Conservation (phyloP, 805 yeast species). For the Candida dendrica region DNA sequence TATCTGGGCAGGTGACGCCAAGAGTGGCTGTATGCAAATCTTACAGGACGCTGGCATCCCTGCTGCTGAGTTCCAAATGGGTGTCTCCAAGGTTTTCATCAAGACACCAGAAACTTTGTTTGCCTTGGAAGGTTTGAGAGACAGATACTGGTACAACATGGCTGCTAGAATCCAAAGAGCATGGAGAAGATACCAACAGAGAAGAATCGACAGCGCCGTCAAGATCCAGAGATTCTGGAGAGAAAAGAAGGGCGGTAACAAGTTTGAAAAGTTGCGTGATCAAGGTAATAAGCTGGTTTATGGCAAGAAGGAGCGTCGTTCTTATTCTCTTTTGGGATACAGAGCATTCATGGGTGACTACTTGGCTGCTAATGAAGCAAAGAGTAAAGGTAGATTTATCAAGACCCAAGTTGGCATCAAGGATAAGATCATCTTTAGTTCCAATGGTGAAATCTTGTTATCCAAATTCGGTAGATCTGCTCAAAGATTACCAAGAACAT, state of each 20-base stretch:
- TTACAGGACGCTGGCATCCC: conserved; percentile 65
- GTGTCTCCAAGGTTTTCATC: conserved; percentile 86
- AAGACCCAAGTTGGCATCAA: conserved; percentile 60
- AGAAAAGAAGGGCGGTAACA: conserved; percentile 70
- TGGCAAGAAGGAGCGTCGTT: conserved; percentile 81
- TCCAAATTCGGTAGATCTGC: conserved; percentile 93
- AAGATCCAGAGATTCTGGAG: conserved; percentile 79
- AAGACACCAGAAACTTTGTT: conserved; percentile 95
- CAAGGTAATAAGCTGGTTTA: conserved; percentile 66
- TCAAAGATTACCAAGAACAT: conserved; percentile 62
- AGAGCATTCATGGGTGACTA: conserved; percentile 95
- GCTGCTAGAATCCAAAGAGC: conserved; percentile 97
- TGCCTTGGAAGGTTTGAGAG: conserved; percentile 93
- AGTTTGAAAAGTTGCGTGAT: conserved; percentile 79
- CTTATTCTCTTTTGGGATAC: conserved; percentile 79
- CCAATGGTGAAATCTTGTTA: conserved; percentile 71
- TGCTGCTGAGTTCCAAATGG: conserved; percentile 76
- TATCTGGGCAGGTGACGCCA: conserved; percentile 56
- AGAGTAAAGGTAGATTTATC: conserved; percentile 71
- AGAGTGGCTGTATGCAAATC: conserved; percentile 46
- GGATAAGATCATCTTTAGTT: conserved; percentile 70
- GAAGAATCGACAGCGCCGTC: conserved; percentile 82
- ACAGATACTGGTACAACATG: conserved; percentile 96
- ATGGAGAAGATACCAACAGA: conserved; percentile 76
- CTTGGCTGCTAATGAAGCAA: conserved; percentile 71